Evolutionary conservation across 2,329 filamentous ascomycete species (phyloP), one percentile per base, ranked within the genome.

Genomic region (Emmonsia crescens): DNA sequence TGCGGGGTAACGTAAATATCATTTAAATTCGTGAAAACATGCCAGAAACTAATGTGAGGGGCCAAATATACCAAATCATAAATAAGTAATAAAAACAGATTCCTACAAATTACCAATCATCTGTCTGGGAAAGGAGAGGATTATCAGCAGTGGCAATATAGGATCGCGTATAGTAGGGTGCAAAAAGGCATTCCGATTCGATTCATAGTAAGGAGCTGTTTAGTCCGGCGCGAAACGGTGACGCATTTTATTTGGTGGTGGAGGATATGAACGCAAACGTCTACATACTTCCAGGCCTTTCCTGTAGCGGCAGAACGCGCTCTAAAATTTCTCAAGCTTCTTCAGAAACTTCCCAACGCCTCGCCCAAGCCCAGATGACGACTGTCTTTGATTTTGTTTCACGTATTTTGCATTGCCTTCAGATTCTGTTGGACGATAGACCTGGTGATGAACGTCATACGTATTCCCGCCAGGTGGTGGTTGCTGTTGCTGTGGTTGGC

Each of bases 371-470:
- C 46, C 66, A 38, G 27, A n/a, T 21, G 46, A 24, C 12, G 46
- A 55, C 52, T 55, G 52, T 55, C 52, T 38, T 21, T 55, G 52
- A 38, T 19, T 14, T 57, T 72, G 65, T 59, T 73, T 73, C 48
- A 77, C 72, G 29, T 72, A 69, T 54, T 74, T 71, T 0, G 70
- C 70, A 5, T 66, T 66, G 14, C 72, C 72, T 64, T 80, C 78
- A 19, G 69, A 69, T 59, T 78, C 75, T 0, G 78, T 78, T 1
- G 78, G 78, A 57, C 75, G 68, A 62, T 80, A 80, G 16, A 79
- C 66, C 64, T 80, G 78, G 48, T 67, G 74, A 66, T 80, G 78
- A 10, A 80, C 68, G 63, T 76, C 73, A 61, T 78, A 79, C 1
- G 65, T 62, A 66, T 72, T 63, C 59, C 63, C 49, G 40, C 60